phyloP scores from a whole-genome alignment of 495 filamentous ascomycete species.

The Lichenothelia convexa region DNA sequence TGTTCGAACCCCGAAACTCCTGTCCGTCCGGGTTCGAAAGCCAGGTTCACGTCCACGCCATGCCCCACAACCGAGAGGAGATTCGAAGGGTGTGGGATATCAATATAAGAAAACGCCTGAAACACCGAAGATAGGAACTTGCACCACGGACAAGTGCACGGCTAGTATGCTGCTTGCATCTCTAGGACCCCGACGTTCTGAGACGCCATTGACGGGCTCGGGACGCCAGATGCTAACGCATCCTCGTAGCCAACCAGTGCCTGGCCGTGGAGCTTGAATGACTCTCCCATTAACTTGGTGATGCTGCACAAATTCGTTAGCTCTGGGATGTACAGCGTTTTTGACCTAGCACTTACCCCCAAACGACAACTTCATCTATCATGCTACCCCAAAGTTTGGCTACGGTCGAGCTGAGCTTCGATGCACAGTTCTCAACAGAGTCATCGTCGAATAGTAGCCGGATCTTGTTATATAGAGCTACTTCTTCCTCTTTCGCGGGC shows the following conservation, averaged over 20 bases:
- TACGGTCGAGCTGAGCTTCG: conserved; percentile 79
- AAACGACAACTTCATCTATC: conserved; percentile 96
- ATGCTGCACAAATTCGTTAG: conserved; percentile 50
- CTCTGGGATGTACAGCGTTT: conserved; percentile 7
- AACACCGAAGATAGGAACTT: background rate
- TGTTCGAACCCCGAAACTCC: background rate
- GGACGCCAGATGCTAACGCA: conserved; percentile 25
- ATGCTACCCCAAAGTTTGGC: conserved; percentile 94
- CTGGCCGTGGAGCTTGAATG: conserved; percentile 92
- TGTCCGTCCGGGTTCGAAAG: background rate
- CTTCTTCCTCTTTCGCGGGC: conserved; percentile 74
- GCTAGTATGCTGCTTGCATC: conserved; percentile 20
- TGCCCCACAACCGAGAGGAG: background rate
- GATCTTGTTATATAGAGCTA: conserved; percentile 89
- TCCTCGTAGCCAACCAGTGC: conserved; percentile 88
- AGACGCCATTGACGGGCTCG: conserved; percentile 17
- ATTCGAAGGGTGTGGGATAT: background rate
- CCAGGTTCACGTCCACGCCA: background rate
- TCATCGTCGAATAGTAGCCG: conserved; percentile 82
- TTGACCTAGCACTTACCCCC: conserved; percentile 49
- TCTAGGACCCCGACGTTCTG: conserved; percentile 16
- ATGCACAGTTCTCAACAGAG: conserved; percentile 56
- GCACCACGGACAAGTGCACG: background rate
- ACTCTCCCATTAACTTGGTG: conserved; percentile 93
- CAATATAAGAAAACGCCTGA: background rate